Base-by-base conservation (phyloP, 495 filamentous ascomycete species). In the Endocarpon pusillum region DNA sequence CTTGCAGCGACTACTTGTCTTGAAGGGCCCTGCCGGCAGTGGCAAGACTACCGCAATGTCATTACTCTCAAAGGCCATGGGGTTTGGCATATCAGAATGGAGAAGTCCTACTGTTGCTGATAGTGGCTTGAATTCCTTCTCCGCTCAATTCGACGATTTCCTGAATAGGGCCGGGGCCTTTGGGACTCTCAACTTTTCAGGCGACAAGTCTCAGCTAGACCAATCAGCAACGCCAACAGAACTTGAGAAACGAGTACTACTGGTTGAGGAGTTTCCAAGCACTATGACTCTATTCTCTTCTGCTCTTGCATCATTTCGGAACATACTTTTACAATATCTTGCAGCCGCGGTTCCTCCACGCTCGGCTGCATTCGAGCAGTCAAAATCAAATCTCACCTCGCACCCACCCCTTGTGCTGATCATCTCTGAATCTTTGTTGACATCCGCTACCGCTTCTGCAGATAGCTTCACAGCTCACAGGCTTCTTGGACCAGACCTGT, bases 261-360 rank as follows among this genome's bases (percentile, higher is more conserved):
- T 96, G 6, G 65, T 99, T 32, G 91, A 99, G 61, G 91, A 99
- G 48, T 94, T 94, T 49, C 91, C 91, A 1, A 84, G 80, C 42
- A 77, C 79, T 0, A 75, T 85, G 38, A 67, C 68, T 16, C 66
- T 71, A 26, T 74, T 68, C 0, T 80, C 78, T 8, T 64, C 66
- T 11, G 63, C 67, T 35, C 50, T 94, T 24, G 61, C 67, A 33
- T 64, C 79, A 0, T 96, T 99, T 52, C 69, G 82, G 35, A 62
- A 69, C 26, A 66, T 79, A 10, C 61, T 99, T 17, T 57, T 80
- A 22, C 69, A 75, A 36, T 89, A 78, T 48, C 56, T 94, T 21
- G 78, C 76, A 3, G 39, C 44, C 14, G 30, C 44, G 19, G 28
- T 42, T 63, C 58, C 2, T 67, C 65, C 3, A 50, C 63, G 2